A percentile compares a stretch with the other conserved stretches of the same genome.
phyloP scores from a whole-genome alignment of 179 eudicot genomes.

The Heliamphora pulchella region DNA sequence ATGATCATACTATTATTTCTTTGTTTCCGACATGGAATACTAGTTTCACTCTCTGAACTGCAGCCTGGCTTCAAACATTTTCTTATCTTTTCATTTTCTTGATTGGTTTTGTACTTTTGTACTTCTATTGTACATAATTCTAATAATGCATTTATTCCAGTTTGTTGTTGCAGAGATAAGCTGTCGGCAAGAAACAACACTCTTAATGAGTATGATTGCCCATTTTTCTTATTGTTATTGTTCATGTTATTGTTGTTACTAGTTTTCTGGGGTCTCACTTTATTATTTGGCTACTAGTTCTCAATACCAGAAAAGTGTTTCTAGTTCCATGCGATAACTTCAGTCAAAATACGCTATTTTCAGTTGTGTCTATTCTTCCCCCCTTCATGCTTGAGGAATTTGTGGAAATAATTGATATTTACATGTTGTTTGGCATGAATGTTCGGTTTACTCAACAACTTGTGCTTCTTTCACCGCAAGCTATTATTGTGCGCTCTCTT shows the following conservation, averaged over 20 bases:
- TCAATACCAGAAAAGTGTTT: not conserved
- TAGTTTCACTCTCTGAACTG: not conserved
- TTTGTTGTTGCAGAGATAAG: conserved; percentile 94
- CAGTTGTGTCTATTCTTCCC: not conserved
- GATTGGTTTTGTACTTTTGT: conserved; percentile 12
- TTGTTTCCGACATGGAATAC: not conserved
- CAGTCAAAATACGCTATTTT: not conserved
- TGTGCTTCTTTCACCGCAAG: conserved; percentile 95
- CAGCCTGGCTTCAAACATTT: not conserved
- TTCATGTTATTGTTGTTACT: not conserved
- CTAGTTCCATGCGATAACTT: not conserved
- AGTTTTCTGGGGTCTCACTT: not conserved
- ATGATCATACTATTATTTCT: not conserved
- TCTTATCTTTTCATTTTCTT: conserved; percentile 4
- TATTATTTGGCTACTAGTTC: not conserved
- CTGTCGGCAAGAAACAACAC: conserved; percentile 76
- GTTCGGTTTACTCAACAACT: conserved; percentile 95
- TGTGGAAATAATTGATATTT: conserved; percentile 9
- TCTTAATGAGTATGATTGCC: conserved; percentile 72
- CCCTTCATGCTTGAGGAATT: no score
- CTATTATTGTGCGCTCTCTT: conserved; percentile 86
- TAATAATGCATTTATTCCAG: conserved; percentile 35
- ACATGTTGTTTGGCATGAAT: conserved; percentile 44
- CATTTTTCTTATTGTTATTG: conserved; percentile 13
- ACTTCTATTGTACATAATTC: conserved; percentile 11